Evolutionary conservation across 2,329 filamentous ascomycete species (phyloP), one percentile per base, ranked within the genome.

Genomic region (Cladosporium sp.): DNA sequence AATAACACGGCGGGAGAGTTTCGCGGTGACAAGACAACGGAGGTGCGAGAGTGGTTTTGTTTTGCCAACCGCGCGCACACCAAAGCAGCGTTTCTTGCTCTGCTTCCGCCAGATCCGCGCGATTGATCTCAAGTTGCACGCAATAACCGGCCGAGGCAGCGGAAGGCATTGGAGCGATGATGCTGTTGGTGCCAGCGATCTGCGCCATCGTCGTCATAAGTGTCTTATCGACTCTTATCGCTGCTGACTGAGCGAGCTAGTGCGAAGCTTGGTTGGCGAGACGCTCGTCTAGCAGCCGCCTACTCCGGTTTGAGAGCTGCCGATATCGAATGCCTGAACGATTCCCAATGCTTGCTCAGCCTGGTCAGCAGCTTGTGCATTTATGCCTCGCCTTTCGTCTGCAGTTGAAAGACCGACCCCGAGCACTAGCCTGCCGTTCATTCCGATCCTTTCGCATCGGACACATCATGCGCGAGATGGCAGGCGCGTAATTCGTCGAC

Each of bases 191-290:
- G 58, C 28, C 43, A 25, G 18, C 58, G 32, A 58, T 58, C 56
- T 21, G 43, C 58, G 58, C 58, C 58, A 25, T 43, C 25, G 25
- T 60, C 58, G 58, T 61, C 58, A 61, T 51, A 36, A 23, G 58
- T 51, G 28, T 51, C 58, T 61, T 61, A 61, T 49, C 39, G 58
- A 3, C 25, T 49, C 58, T 61, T 61, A 61, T 61, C 58, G 58
- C 58, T 51, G 58, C 58, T 61, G 58, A 61, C 46, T 61, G 30
- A 51, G 58, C 58, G n/a, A 6, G 39, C 30, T 60, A 48, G 58
- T 49, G 43, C 1, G 58, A 60, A 60, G 58, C 58, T 60, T 60
- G 58, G 23, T 25, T 28, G 7, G 18, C 53, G 30, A n/a, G 8
- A 6, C 18, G 30, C 54, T 32, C 28, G 14, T 32, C 51, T 21